A percentile compares a stretch with the other conserved stretches of the same genome.
Evolutionary conservation across 805 yeast genomes (phyloP).

Genomic region (Zygoascus flipseniorum): DNA sequence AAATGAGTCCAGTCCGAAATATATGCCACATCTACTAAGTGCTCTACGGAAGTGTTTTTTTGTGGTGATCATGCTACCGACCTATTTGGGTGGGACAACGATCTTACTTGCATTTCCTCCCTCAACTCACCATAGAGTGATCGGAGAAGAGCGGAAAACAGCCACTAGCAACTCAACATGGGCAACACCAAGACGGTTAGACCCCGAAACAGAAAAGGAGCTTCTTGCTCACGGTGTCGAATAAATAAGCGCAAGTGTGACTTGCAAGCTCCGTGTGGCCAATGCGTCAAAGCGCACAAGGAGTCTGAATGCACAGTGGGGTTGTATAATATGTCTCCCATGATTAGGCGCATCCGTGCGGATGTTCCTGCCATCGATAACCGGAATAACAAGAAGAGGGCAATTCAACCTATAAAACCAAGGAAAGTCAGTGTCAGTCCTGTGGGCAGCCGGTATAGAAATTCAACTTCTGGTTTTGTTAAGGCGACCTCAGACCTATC

Average conservation of each 20-base stretch:
- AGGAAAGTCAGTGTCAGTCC: background rate
- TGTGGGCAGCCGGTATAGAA: background rate
- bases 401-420: background rate
- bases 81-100: too few species aligned
- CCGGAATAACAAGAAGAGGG: background rate
- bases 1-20: too few species aligned
- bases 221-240: slow-evolving; percentile 1
- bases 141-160: too few species aligned
- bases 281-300: slow-evolving; percentile 2
- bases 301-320: background rate
- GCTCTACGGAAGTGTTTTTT: too few species aligned
- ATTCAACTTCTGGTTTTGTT: background rate
- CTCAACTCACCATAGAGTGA: too few species aligned
- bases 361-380: background rate
- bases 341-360: background rate
- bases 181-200: background rate
- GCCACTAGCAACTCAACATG: background rate
- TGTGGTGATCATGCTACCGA: too few species aligned
- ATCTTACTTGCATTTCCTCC: too few species aligned
- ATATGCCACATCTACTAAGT: too few species aligned
- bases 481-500: background rate
- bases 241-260: slow-evolving; percentile 1
- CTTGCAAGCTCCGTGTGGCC: background rate
- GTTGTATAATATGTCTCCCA: background rate
- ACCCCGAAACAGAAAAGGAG: background rate